A percentile compares a stretch with the other conserved stretches of the same genome.
Evolutionary conservation across 2,329 filamentous ascomycete genomes (phyloP).

Genomic region (Cladosporium sp.): DNA sequence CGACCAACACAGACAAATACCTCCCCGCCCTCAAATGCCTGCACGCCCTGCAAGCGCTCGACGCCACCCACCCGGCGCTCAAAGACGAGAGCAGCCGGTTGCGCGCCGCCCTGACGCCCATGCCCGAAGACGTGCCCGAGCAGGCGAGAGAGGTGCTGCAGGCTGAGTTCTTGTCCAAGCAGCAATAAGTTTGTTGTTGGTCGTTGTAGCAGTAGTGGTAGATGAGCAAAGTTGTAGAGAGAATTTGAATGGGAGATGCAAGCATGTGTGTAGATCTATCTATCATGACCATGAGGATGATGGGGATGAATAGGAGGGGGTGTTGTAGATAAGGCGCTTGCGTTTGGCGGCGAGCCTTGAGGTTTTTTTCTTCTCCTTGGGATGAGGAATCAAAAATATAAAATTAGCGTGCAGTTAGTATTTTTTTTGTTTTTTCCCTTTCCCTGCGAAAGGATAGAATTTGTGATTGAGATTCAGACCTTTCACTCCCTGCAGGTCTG

Average conservation of each 20-base stretch:
- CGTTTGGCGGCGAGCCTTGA: background rate
- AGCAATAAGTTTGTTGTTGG: background rate
- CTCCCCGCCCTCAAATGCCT: conserved; percentile 84
- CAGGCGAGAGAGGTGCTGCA: conserved; percentile 10
- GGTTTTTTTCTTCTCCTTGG: no score
- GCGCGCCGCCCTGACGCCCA: conserved; percentile 3
- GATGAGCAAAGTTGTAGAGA: background rate
- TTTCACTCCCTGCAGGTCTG: no score
- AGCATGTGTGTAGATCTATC: no score
- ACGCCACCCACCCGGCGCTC: conserved; percentile 39
- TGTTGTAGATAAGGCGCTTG: background rate
- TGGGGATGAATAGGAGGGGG: no score
- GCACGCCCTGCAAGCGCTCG: conserved; percentile 65
- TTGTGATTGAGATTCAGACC: no score
- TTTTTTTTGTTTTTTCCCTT: background rate
- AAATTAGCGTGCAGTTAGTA: background rate
- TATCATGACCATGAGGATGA: no score
- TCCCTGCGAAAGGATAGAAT: no score
- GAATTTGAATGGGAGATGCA: no score
- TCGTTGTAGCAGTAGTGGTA: background rate
- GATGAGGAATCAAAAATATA: background rate
- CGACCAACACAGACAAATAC: conserved; percentile 61
- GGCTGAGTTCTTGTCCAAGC: conserved; percentile 12
- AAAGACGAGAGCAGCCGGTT: conserved; percentile 9
- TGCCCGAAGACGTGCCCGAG: conserved; percentile 8